Conservation (phyloP, 331 rosid species). For the Rhamnella rubrinervis region DNA sequence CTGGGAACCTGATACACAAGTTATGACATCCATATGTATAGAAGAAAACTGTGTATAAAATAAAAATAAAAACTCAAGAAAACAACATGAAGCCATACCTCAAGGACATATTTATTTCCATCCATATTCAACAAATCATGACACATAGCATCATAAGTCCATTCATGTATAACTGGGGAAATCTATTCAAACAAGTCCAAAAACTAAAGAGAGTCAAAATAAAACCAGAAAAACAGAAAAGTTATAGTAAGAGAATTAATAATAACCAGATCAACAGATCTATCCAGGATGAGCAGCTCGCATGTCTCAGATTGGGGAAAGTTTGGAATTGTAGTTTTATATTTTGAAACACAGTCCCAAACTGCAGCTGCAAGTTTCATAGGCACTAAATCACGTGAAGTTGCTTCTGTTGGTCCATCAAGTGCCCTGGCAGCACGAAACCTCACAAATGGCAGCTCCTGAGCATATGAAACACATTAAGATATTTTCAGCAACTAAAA, state of each 20-base stretch:
- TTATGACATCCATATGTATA: conserved; percentile 20
- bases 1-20: conserved; percentile 63
- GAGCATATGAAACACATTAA: conserved; percentile 23
- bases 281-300: conserved; percentile 83
- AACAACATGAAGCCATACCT: conserved; percentile 48
- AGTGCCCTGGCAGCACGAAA: conserved; percentile 56
- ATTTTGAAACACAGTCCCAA: conserved; percentile 69
- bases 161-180: conserved; percentile 96
- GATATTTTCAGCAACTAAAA: background rate
- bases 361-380: conserved; percentile 72
- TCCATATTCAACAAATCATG: conserved; percentile 82
- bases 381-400: conserved; percentile 58
- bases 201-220: conserved; percentile 22
- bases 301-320: conserved; percentile 89
- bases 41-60: background rate
- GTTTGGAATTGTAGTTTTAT: conserved; percentile 70
- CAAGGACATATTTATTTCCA: conserved; percentile 74
- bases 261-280: conserved; percentile 87
- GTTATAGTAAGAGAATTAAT: conserved; percentile 6
- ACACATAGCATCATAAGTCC: conserved; percentile 99
- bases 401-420: conserved; percentile 37
- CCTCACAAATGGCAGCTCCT: conserved; percentile 81
- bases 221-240: conserved; percentile 1
- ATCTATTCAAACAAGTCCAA: conserved; percentile 47
- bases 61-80: conserved; percentile 3